Conservation (phyloP, 805 yeast genomes). For the Kazachstania viticola region DNA sequence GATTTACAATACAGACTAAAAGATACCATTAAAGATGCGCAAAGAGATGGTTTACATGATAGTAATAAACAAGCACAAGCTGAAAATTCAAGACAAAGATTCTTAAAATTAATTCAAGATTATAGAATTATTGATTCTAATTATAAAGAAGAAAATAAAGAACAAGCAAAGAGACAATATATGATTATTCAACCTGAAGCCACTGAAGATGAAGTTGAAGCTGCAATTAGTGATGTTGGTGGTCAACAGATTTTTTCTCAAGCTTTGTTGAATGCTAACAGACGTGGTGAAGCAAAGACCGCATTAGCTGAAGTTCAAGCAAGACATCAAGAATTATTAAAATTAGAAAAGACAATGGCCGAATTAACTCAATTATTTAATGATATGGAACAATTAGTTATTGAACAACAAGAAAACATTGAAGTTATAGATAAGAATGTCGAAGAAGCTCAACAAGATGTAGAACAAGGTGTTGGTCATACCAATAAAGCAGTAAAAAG, state of each 20-base stretch:
- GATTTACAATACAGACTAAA: constrained; percentile 68
- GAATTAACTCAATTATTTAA: constrained; percentile 90
- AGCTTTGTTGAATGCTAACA: constrained; percentile 74
- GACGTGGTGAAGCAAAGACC: constrained; percentile 90
- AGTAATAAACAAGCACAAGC: constrained; percentile 82
- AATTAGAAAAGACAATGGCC: constrained; percentile 90
- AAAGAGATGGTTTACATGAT: constrained; percentile 58
- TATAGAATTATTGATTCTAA: constrained; percentile 79
- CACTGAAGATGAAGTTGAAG: constrained; percentile 69
- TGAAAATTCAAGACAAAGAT: constrained; percentile 74
- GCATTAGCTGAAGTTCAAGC: constrained; percentile 93
- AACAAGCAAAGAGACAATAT: constrained; percentile 88
- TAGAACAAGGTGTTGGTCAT: constrained; percentile 91
- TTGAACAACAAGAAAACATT: constrained; percentile 86
- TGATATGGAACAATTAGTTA: constrained; percentile 92
- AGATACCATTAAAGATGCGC: constrained; percentile 63
- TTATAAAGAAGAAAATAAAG: constrained; percentile 72
- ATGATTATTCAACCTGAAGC: constrained; percentile 82
- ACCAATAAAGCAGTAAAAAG: constrained; percentile 79
- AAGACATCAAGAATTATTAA: constrained; percentile 88
- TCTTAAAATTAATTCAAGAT: constrained; percentile 75
- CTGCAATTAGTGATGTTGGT: constrained; percentile 73
- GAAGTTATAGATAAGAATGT: constrained; percentile 76
- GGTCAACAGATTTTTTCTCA: constrained; percentile 91
- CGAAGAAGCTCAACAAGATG: constrained; percentile 72